phyloP scores from a whole-genome alignment of 441 rosid species.

The Syzygium malaccense region DNA sequence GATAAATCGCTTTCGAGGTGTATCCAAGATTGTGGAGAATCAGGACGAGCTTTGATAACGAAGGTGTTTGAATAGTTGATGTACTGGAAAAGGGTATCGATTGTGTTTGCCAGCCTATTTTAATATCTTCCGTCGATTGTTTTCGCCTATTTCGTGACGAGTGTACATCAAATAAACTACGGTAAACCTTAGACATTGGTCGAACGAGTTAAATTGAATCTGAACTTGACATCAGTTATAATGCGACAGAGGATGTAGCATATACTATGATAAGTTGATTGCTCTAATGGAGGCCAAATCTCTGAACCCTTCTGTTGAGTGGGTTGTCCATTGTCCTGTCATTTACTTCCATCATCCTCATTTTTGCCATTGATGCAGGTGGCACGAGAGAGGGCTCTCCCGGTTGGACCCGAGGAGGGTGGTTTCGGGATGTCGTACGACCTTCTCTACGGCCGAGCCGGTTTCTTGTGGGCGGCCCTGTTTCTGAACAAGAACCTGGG shows the following conservation, averaged over 20 bases:
- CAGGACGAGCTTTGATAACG: background rate
- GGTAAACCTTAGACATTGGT: background rate
- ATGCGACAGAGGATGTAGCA: background rate
- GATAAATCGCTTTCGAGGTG: background rate
- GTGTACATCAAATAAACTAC: background rate
- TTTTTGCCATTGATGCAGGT: slow-evolving; percentile 18
- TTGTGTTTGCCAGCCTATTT: background rate
- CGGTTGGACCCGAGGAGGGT: slow-evolving; percentile 81
- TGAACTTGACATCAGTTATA: background rate
- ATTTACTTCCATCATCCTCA: background rate
- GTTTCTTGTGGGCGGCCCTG: slow-evolving; percentile 77
- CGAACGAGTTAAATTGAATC: background rate
- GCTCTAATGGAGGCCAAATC: background rate
- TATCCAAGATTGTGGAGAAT: too few species aligned
- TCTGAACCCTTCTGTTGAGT: background rate
- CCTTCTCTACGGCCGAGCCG: slow-evolving; percentile 83
- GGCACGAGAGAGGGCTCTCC: slow-evolving; percentile 75
- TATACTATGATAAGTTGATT: background rate
- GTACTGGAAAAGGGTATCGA: background rate
- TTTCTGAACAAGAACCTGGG: slow-evolving; percentile 67
- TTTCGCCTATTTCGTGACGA: background rate
- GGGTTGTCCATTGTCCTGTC: background rate
- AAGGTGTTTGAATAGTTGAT: background rate
- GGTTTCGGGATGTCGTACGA: slow-evolving; percentile 94
- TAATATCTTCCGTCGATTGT: background rate